Percentiles rank a stretch among this genome's conserved stretches.
Evolutionary conservation across 2,329 filamentous ascomycete species (phyloP).

Genomic region (Sordariomycetes sp.): DNA sequence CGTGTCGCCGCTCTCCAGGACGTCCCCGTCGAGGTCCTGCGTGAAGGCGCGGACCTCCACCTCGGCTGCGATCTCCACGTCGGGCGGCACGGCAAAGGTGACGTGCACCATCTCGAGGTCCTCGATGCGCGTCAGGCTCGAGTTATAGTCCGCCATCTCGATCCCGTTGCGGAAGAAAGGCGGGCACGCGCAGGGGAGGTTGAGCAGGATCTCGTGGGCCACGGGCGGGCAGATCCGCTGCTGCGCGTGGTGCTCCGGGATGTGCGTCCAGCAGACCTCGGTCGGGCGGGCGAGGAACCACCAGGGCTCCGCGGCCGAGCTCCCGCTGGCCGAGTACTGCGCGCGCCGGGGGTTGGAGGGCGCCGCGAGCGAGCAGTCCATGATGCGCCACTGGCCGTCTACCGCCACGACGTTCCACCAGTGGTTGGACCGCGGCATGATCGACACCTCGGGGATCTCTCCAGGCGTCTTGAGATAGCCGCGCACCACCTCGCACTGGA

Average conservation of each 20-base stretch:
- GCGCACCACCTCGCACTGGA: conserved; percentile 77
- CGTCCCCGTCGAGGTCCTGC: conserved; percentile 78
- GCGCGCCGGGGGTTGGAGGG: conserved; percentile 77
- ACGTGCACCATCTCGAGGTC: conserved; percentile 90
- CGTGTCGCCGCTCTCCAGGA: conserved; percentile 83
- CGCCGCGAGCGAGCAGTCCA: conserved; percentile 86
- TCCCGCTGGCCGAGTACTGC: conserved; percentile 63
- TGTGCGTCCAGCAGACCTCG: conserved; percentile 91
- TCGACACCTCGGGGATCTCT: conserved; percentile 69
- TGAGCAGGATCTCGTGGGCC: conserved; percentile 73
- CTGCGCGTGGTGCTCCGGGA: conserved; percentile 76
- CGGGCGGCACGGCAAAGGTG: conserved; percentile 75
- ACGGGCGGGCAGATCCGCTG: conserved; percentile 90
- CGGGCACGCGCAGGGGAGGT: conserved; percentile 76
- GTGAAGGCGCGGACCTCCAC: conserved; percentile 77
- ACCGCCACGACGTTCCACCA: conserved; percentile 96
- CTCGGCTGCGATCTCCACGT: conserved; percentile 87
- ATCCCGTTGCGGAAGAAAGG: conserved; percentile 77
- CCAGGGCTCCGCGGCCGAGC: conserved; percentile 68
- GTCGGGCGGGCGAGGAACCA: conserved; percentile 88
- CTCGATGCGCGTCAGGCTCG: conserved; percentile 73
- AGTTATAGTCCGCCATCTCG: conserved; percentile 83
- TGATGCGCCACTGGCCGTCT: conserved; percentile 91
- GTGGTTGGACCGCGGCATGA: conserved; percentile 82
- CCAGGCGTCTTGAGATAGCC: conserved; percentile 89